Conservation (phyloP, 192 early-diverging fungal genomes). For the Umbelopsis isabellina region DNA sequence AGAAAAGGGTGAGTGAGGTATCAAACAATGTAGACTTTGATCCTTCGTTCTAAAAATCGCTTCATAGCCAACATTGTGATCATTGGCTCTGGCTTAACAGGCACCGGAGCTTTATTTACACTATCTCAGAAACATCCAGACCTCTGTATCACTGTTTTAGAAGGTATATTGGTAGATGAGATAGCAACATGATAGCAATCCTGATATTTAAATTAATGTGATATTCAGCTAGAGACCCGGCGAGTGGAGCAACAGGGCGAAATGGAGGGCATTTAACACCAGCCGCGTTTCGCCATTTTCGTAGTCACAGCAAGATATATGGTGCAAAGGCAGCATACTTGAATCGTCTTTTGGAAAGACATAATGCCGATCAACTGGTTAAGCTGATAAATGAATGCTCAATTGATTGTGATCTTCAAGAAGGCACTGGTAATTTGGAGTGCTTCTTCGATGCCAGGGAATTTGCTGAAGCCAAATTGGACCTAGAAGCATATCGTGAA, state of each 20-base stretch:
- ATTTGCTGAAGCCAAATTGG: slow-evolving; percentile 5
- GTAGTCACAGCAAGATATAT: background rate
- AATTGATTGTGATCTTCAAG: background rate
- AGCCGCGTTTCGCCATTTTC: background rate
- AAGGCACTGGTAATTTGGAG: slow-evolving; percentile 3
- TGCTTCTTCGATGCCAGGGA: background rate
- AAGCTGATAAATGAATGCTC: background rate
- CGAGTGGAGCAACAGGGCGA: slow-evolving; percentile 4
- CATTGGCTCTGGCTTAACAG: background rate
- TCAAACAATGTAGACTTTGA: background rate
- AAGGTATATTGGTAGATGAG: background rate
- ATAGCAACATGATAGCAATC: too few relatives aligned
- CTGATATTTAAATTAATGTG: background rate
- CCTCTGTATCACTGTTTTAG: background rate
- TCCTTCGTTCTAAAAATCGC: background rate
- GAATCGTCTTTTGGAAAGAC: background rate
- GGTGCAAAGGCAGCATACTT: slow-evolving; percentile 6
- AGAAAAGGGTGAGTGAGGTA: background rate
- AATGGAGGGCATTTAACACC: slow-evolving; percentile 2
- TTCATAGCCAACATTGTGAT: slow-evolving; percentile 1
- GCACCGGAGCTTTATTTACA: slow-evolving; percentile 18
- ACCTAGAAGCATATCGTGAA: background rate
- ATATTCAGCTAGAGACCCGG: slow-evolving; percentile 5
- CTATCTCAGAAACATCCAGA: slow-evolving; percentile 1
- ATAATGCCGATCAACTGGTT: background rate